A percentile compares a stretch with the other conserved stretches of the same genome.
Evolutionary conservation across 1,284 basidiomycete species (phyloP).

Genomic region (Phenoliferia sp.): DNA sequence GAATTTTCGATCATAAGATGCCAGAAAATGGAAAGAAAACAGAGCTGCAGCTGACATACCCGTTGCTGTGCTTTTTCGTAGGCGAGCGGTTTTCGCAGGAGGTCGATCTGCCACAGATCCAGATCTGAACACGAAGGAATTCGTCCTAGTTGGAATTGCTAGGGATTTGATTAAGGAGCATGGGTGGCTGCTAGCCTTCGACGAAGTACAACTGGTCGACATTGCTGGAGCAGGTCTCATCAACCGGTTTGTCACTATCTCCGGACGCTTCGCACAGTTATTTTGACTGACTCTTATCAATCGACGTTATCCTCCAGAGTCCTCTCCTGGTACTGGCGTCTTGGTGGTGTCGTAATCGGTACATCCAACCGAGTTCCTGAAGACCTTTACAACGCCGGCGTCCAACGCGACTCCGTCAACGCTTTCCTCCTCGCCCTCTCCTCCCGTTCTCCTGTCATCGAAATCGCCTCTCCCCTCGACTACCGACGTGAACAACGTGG

Average conservation of each 20-base stretch:
- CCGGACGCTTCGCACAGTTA: background rate
- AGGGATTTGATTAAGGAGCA: slow-evolving; percentile 52
- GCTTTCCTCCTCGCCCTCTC: slow-evolving; percentile 62
- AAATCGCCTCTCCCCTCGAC: slow-evolving; percentile 47
- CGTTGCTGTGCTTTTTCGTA: background rate
- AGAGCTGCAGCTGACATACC: too few species aligned
- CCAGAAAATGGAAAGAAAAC: too few species aligned
- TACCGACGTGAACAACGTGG: slow-evolving; percentile 34
- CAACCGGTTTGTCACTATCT: slow-evolving; percentile 45
- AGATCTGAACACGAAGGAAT: slow-evolving; percentile 47
- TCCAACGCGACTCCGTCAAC: slow-evolving; percentile 54
- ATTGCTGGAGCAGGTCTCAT: slow-evolving; percentile 51
- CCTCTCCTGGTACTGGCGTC: slow-evolving; percentile 66
- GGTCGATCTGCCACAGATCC: slow-evolving; percentile 46
- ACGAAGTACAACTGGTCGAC: slow-evolving; percentile 68
- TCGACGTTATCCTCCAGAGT: slow-evolving; percentile 41
- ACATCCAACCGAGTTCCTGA: slow-evolving; percentile 45
- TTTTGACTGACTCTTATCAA: background rate
- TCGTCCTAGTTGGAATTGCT: slow-evolving; percentile 41
- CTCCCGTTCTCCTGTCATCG: slow-evolving; percentile 57
- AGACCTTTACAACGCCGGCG: slow-evolving; percentile 63
- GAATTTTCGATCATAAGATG: background rate
- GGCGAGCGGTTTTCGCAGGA: slow-evolving; percentile 44
- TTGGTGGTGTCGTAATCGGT: slow-evolving; percentile 62
- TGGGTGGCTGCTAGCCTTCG: slow-evolving; percentile 60